phyloP scores from a whole-genome alignment of 495 filamentous ascomycete genomes.

The Mytilinidion resinicola region DNA sequence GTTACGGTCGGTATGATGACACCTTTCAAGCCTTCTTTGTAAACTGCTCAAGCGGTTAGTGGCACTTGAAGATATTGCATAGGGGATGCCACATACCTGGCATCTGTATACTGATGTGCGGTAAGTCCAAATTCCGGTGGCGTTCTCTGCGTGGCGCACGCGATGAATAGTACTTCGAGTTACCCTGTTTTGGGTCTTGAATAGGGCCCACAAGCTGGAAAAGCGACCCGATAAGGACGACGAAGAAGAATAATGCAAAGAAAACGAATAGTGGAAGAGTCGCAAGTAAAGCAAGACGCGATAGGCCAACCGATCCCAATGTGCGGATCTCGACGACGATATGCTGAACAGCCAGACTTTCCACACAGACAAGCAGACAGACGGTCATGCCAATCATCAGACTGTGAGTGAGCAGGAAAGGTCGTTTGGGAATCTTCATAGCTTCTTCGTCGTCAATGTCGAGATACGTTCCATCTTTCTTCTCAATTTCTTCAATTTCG shows the following conservation, averaged over 20 bases:
- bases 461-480: background rate
- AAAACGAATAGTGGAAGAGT: background rate
- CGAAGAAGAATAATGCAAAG: background rate
- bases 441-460: background rate
- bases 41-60: slow-evolving; percentile 35
- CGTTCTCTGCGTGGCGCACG: background rate
- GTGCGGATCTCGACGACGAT: background rate
- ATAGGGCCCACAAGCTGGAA: background rate
- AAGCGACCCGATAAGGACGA: background rate
- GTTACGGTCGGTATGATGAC: slow-evolving; percentile 53
- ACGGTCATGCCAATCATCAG: background rate
- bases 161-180: background rate
- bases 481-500: background rate
- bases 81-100: background rate
- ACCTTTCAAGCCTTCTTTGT: slow-evolving; percentile 55
- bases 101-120: background rate
- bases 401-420: background rate
- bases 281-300: background rate
- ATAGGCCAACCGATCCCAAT: background rate
- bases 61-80: background rate
- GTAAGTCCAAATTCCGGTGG: background rate
- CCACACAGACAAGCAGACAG: background rate
- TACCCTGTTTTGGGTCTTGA: background rate
- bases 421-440: background rate
- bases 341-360: background rate